Evolutionary conservation across 306 rosid genomes (phyloP).

Genomic region (Castanopsis chinensis): DNA sequence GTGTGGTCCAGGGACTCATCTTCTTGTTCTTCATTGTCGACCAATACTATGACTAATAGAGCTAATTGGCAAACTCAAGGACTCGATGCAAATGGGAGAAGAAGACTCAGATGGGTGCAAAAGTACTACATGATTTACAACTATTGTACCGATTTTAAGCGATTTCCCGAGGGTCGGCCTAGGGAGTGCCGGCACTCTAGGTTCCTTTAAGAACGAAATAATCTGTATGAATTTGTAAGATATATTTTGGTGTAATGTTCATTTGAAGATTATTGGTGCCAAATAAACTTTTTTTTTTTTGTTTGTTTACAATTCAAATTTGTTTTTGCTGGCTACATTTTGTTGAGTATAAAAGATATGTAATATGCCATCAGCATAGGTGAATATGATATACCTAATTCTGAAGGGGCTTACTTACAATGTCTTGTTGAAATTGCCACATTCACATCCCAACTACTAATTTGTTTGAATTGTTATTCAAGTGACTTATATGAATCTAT

Average conservation of each 20-base stretch:
- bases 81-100: conserved; percentile 16
- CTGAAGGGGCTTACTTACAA: too few species aligned
- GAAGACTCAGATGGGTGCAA: conserved; percentile 33
- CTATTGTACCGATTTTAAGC: conserved; percentile 28
- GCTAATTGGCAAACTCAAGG: conserved; percentile 20
- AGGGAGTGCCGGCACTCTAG: conserved; percentile 22
- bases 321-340: too few species aligned
- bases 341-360: too few species aligned
- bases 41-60: not conserved
- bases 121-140: conserved; percentile 30
- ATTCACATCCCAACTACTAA: too few species aligned
- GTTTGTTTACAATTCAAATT: too few species aligned
- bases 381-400: too few species aligned
- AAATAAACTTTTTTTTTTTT: not conserved
- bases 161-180: conserved; percentile 31
- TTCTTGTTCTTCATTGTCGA: not conserved
- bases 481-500: too few species aligned
- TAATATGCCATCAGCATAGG: not conserved
- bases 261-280: not conserved
- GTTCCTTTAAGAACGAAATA: not conserved
- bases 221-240: not conserved
- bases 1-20: conserved; percentile 7
- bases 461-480: too few species aligned
- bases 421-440: too few species aligned
- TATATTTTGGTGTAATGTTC: not conserved